These are phyloP conservation scores for Umbilicus rupestris DNA, from an alignment of 164 flowering plant genomes.

Conservation along the genomic window DNA sequence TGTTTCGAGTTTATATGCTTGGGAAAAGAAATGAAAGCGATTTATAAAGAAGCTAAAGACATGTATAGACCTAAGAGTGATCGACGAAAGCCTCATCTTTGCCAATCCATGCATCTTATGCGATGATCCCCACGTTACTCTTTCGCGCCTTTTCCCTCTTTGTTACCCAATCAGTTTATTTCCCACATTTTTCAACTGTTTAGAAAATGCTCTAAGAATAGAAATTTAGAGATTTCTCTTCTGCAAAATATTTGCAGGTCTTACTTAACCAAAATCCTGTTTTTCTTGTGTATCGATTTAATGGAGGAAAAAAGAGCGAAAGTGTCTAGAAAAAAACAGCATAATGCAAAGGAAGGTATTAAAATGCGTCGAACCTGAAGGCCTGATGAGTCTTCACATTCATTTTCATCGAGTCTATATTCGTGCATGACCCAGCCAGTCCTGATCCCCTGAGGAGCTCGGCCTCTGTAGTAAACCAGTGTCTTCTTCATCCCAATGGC, in stretches of 20 bases:
- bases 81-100: constrained; percentile 19
- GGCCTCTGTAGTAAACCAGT: constrained; percentile 61
- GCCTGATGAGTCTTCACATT: constrained; percentile 56
- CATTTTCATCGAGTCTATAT: constrained; percentile 76
- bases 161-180: background rate
- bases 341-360: background rate
- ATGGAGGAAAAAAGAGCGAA: background rate
- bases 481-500: constrained; percentile 86
- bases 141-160: background rate
- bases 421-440: constrained; percentile 96
- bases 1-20: background rate
- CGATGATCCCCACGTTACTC: constrained; percentile 21
- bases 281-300: background rate
- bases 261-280: background rate
- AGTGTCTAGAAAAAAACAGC: background rate
- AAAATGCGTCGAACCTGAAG: constrained; percentile 46
- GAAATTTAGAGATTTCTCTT: background rate
- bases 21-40: background rate
- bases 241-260: background rate
- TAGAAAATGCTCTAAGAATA: background rate
- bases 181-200: background rate
- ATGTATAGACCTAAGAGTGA: background rate
- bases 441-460: constrained; percentile 73
- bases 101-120: constrained; percentile 44
- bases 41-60: background rate